phyloP scores from a whole-genome alignment of 2,329 filamentous ascomycete species.

The Colletotrichum lupini region DNA sequence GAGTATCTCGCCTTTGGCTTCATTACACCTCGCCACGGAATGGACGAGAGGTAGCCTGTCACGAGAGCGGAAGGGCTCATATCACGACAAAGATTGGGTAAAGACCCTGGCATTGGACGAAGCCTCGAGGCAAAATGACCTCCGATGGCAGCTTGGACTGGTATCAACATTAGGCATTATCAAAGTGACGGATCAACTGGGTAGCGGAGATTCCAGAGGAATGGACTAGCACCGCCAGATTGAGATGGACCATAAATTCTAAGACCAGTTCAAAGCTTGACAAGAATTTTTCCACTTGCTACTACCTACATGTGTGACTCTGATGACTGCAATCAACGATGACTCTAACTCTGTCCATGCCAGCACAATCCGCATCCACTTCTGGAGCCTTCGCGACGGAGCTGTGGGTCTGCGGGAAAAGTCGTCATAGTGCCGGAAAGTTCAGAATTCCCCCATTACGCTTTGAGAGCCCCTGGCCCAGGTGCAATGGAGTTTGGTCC shows the following conservation, averaged over 20 bases:
- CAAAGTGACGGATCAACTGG: conserved; percentile 16
- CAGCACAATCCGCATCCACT: conserved; percentile 15
- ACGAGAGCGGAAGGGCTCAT: neutral
- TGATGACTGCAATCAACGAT: conserved; percentile 20
- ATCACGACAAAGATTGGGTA: neutral
- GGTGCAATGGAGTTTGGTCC: neutral
- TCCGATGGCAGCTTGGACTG: conserved; percentile 1
- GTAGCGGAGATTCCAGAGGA: neutral
- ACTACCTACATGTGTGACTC: neutral
- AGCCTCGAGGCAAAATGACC: neutral
- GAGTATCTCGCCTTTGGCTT: neutral
- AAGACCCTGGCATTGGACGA: conserved; percentile 10
- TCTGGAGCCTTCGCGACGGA: conserved; percentile 22
- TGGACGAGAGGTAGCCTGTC: neutral
- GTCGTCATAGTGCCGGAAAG: conserved; percentile 29
- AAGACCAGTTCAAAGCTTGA: conserved; percentile 3
- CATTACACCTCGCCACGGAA: conserved; percentile 13
- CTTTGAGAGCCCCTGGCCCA: conserved; percentile 2
- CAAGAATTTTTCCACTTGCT: neutral
- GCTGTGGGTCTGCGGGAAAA: conserved; percentile 27
- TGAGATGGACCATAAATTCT: neutral
- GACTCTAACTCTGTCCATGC: conserved; percentile 15
- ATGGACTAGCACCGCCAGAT: conserved; percentile 9
- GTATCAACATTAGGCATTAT: neutral
- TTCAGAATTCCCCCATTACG: conserved; percentile 16